A percentile compares a stretch with the other conserved stretches of the same genome.
Evolutionary conservation across 2,329 filamentous ascomycete species (phyloP).

Genomic region (Colletotrichum camelliae): DNA sequence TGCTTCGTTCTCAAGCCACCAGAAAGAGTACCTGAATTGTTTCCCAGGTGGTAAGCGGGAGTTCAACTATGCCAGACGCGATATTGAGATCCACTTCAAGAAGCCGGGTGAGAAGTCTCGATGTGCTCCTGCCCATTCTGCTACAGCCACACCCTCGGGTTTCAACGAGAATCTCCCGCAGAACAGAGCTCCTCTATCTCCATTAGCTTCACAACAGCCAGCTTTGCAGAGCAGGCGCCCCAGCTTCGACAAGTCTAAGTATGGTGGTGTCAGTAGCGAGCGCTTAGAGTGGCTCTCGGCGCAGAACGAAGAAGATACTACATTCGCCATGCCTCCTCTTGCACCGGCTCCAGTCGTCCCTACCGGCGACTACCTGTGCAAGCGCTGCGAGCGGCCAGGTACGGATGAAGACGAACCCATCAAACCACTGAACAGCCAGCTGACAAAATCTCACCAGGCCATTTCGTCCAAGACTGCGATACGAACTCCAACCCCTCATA

Average conservation of each 20-base stretch:
- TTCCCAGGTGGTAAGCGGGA: neutral
- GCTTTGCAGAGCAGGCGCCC: neutral
- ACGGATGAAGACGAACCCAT: neutral
- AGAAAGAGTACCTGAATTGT: neutral
- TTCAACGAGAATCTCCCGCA: neutral
- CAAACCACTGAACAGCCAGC: neutral
- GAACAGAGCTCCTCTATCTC: neutral
- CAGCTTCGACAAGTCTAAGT: neutral
- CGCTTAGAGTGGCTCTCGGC: neutral
- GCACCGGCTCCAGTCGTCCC: neutral
- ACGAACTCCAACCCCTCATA: neutral
- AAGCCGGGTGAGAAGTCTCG: neutral
- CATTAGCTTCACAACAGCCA: neutral
- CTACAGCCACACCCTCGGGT: neutral
- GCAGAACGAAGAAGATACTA: neutral
- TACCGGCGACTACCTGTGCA: conserved; percentile 10
- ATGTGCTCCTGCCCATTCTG: neutral
- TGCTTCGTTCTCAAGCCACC: conserved; percentile 21
- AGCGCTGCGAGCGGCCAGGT: conserved; percentile 12
- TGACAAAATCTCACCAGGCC: conserved; percentile 13
- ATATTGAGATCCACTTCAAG: conserved; percentile 19
- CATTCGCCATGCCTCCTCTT: neutral
- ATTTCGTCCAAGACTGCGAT: conserved; percentile 23
- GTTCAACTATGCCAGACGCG: conserved; percentile 14
- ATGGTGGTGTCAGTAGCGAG: neutral